Evolutionary conservation across 805 yeast genomes (phyloP), one percentile per base, ranked within the genome.

Genomic region (Teunomyces funiuensis): DNA sequence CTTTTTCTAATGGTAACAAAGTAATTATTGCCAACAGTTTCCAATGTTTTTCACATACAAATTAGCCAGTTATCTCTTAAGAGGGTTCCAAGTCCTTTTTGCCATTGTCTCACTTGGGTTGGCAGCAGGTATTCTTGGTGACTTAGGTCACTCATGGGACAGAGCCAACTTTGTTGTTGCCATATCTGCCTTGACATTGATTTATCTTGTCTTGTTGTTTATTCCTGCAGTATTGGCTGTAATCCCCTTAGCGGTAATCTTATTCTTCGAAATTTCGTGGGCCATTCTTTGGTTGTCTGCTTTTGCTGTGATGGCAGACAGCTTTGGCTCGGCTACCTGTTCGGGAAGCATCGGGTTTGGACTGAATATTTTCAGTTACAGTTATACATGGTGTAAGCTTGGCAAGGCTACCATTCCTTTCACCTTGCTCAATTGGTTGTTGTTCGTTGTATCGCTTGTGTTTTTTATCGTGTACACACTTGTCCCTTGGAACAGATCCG

Each of bases 341-440:
- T 19, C 48, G 22, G 34, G 37, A 31, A 13, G 6, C 26, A 8
- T 6, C 27, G 10, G 9, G 20, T 18, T 3, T n/a, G 11, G 13
- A 6, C 41, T 31, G 41, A n/a, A 3, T 38, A 22, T 28, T 8
- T 42, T 22, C 20, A 23, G 19, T 14, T 38, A 26, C 33, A 9
- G 33, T 15, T 15, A 37, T 22, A 20, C 9, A n/a, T 42, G 47
- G 42, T 59, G 64, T 41, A 36, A 33, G 22, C 25, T 50, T 4
- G 57, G 57, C 11, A 57, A 58, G 43, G 61, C 58, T 2, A 20
- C 46, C 6, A 50, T 57, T 36, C 56, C 57, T 5, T 45, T 55
- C 41, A 49, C 52, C 0, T 43, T 57, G 19, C 16, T 59, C 20
- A 36, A 43, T 11, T 59, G 61, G 61, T 11, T 58, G 6, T 40